A percentile compares a stretch with the other conserved stretches of the same genome.
phyloP scores from a whole-genome alignment of 495 filamentous ascomycete species.

The Chaetomium cochliodes region DNA sequence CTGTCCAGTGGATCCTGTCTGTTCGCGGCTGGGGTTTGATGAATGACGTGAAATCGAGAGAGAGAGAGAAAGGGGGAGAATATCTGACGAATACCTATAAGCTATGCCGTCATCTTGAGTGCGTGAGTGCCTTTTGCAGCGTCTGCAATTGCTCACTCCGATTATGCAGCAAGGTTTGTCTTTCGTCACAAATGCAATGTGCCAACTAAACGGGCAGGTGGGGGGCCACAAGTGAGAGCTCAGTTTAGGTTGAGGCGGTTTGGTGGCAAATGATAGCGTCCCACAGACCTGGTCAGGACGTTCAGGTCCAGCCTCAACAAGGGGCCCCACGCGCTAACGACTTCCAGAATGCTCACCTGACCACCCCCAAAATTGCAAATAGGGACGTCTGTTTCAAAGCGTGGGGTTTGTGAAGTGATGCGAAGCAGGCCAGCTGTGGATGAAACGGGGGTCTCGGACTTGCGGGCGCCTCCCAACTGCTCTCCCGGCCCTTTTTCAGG shows the following conservation, averaged over 20 bases:
- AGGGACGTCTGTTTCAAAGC: slow-evolving; percentile 1
- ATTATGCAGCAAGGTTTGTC: too few relatives aligned
- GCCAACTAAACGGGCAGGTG: too few relatives aligned
- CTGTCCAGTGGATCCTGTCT: too few relatives aligned
- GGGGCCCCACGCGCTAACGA: neutral
- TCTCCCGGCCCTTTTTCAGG: neutral
- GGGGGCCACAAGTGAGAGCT: too few relatives aligned
- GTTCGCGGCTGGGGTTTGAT: neutral
- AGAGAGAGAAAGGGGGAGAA: neutral
- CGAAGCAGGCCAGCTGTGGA: neutral
- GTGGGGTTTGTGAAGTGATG: slow-evolving; percentile 7
- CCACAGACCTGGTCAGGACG: neutral
- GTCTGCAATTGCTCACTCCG: too few relatives aligned
- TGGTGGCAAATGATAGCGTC: neutral
- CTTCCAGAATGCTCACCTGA: slow-evolving; percentile 15
- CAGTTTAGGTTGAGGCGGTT: neutral
- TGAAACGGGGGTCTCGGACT: slow-evolving; percentile 7
- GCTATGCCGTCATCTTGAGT: too few relatives aligned
- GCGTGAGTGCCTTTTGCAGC: too few relatives aligned
- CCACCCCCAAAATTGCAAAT: slow-evolving; percentile 10
- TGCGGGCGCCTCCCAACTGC: neutral
- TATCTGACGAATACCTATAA: neutral
- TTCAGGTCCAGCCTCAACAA: slow-evolving; percentile 3
- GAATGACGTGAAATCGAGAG: neutral
- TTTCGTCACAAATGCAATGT: too few relatives aligned